phyloP scores from a whole-genome alignment of 1,139 yeast species.

The Candida sojae region DNA sequence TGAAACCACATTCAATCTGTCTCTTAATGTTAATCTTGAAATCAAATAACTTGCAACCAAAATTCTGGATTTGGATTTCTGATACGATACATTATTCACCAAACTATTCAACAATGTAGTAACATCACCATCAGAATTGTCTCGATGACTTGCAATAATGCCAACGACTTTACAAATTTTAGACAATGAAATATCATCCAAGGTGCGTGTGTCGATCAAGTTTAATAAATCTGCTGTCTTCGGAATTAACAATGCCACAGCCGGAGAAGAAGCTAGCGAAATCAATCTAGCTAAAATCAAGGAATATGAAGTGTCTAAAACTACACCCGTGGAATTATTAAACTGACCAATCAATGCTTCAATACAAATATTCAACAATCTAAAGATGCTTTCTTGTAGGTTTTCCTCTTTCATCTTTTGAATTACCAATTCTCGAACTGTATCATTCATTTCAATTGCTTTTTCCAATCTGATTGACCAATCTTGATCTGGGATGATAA shows the following conservation, averaged over 20 bases:
- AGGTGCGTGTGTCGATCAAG: conserved; percentile 23
- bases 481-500: conserved; percentile 67
- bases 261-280: conserved; percentile 34
- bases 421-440: conserved; percentile 44
- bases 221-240: conserved; percentile 22
- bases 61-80: conserved; percentile 25
- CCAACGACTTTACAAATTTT: conserved; percentile 55
- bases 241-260: conserved; percentile 25
- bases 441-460: conserved; percentile 63
- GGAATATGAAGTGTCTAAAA: conserved; percentile 24
- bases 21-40: conserved; percentile 51
- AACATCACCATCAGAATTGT: conserved; percentile 12
- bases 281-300: conserved; percentile 33
- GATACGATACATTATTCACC: conserved; percentile 15
- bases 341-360: conserved; percentile 30
- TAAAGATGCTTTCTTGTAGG: conserved; percentile 18
- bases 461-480: conserved; percentile 77
- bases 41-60: conserved; percentile 48
- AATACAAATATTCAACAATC: conserved; percentile 24
- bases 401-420: conserved; percentile 22
- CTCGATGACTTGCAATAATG: conserved; percentile 53
- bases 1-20: conserved; percentile 27
- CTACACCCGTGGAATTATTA: conserved; percentile 14
- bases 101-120: conserved; percentile 13
- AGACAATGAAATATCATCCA: conserved; percentile 35